These are phyloP conservation scores for Scleroderma citrinum DNA, from an alignment of 768 basidiomycete genomes.

Conservation along the genomic window DNA sequence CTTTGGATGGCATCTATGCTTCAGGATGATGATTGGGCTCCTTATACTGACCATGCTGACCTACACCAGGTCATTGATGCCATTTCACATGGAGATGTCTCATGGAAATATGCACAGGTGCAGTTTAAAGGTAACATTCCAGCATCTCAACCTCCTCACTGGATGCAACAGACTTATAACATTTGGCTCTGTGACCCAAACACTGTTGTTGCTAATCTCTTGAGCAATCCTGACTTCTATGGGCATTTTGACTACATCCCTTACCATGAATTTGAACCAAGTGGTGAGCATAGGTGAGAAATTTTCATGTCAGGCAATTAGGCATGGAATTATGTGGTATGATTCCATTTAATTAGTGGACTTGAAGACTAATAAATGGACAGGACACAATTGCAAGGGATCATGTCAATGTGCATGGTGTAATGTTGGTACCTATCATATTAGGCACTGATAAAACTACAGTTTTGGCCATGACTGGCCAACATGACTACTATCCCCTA, in stretches of 20 bases:
- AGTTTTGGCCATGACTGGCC: constrained; percentile 6
- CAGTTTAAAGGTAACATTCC: not conserved
- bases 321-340: not conserved
- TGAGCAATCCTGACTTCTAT: not conserved
- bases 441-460: constrained; percentile 10
- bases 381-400: constrained; percentile 22
- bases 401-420: constrained; percentile 8
- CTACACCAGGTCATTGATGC: not conserved
- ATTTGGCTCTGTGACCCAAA: not conserved
- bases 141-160: not conserved
- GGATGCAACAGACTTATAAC: not conserved
- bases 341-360: not conserved
- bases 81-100: not conserved
- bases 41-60: not conserved
- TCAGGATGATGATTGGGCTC: not conserved
- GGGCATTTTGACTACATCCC: not conserved
- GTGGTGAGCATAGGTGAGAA: not conserved
- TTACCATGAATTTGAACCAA: not conserved
- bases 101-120: not conserved
- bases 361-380: constrained; percentile 21
- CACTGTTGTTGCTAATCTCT: not conserved
- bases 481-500: constrained; percentile 8
- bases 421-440: constrained; percentile 5
- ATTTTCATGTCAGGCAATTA: not conserved
- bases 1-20: constrained; percentile 7